phyloP scores from a whole-genome alignment of 495 filamentous ascomycete species.

The Acidomyces sp. region DNA sequence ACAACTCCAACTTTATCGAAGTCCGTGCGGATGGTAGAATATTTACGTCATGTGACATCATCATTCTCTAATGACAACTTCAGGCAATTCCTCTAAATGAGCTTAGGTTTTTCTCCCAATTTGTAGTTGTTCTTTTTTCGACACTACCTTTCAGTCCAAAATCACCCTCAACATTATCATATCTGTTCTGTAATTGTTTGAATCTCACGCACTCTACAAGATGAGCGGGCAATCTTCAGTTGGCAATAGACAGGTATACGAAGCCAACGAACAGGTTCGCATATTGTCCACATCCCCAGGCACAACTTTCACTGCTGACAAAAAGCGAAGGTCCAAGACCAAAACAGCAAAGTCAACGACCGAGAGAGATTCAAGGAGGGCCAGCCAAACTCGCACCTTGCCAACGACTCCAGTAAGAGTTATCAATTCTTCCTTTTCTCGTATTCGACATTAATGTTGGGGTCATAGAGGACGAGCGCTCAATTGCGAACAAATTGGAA shows the following conservation, averaged over 20 bases:
- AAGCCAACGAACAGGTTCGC: conserved; percentile 47
- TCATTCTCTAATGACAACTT: no score
- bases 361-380: conserved; percentile 51
- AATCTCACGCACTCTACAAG: no score
- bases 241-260: conserved; percentile 41
- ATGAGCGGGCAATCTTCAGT: conserved; percentile 38
- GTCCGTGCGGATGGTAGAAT: no score
- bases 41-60: no score
- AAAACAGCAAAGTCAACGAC: conserved; percentile 41
- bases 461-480: conserved; percentile 60
- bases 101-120: no score
- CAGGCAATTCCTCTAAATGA: no score
- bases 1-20: no score
- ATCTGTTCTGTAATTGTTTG: no score
- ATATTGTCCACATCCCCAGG: neutral
- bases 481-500: conserved; percentile 64
- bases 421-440: neutral
- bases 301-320: conserved; percentile 2
- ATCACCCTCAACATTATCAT: no score
- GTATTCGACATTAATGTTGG: neutral
- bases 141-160: no score
- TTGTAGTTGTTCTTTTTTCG: no score
- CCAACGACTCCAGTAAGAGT: conserved; percentile 55
- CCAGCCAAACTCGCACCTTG: conserved; percentile 47
- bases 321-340: conserved; percentile 41